Conservation (phyloP, 495 filamentous ascomycete genomes). For the Penicillium verhagenii region DNA sequence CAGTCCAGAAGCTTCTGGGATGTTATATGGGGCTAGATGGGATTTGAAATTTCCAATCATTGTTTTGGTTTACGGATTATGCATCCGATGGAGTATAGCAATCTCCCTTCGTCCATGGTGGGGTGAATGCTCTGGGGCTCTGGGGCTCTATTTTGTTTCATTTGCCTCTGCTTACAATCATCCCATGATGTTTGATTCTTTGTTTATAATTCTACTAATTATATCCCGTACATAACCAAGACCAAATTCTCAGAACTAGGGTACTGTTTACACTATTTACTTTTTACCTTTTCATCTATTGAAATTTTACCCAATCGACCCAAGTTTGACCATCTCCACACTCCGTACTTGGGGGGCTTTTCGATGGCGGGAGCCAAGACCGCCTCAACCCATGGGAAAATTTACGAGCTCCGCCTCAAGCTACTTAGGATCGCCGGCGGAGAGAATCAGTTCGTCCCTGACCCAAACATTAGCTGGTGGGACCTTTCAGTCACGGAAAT, state of each 20-base stretch:
- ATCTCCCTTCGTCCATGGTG: background rate
- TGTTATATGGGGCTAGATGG: background rate
- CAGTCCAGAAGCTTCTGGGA: background rate
- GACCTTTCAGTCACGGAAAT: background rate
- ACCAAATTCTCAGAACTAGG: too few relatives aligned
- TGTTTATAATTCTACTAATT: too few relatives aligned
- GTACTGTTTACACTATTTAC: background rate
- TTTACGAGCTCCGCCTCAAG: background rate
- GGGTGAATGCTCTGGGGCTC: too few relatives aligned
- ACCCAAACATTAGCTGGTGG: constrained; percentile 2
- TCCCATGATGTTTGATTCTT: too few relatives aligned
- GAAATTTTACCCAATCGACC: background rate
- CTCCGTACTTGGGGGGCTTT: background rate
- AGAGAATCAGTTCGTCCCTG: constrained; percentile 7
- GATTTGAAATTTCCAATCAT: background rate
- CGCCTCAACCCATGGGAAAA: background rate
- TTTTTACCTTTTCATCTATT: background rate
- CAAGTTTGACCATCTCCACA: background rate
- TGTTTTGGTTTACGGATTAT: background rate
- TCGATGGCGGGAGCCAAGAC: background rate
- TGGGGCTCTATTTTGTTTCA: too few relatives aligned
- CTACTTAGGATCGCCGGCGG: background rate
- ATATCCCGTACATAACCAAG: too few relatives aligned
- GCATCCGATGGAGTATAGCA: too few relatives aligned
- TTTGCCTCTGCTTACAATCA: too few relatives aligned